Evolutionary conservation across 2,329 filamentous ascomycete species (phyloP), one percentile per base, ranked within the genome.

Genomic region (Xylaria arbuscula): DNA sequence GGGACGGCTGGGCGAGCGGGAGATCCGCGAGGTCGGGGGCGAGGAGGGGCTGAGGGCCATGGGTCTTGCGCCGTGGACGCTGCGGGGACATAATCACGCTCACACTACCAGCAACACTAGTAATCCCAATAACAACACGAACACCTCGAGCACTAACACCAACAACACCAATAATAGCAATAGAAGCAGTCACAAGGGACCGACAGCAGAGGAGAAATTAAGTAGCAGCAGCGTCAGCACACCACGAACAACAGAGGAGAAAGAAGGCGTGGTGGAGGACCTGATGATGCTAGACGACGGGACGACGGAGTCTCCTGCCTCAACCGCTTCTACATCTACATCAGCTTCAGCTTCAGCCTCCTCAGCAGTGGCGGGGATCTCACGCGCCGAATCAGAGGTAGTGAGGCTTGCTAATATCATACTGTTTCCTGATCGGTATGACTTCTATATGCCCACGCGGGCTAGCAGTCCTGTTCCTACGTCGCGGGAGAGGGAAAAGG

Each of bases 381-480:
- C 79, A 10, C 77, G 80, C 32, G 83, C 83, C 2, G 85, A 87
- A 76, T 81, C 82, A 2, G 85, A 88, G 73, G 83, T 88, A 0
- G 82, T 87, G 13, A 78, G 84, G 45, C 78, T 88, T 45, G 85
- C 86, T 24, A 88, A 88, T 73, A 86, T 86, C 62, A 88, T 88
- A 61, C 76, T 88, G 34, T 88, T 88, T 70, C 86, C 86, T 2
- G 85, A 87, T 68, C 79, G 81, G 17, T 86, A 83, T 69, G 82
- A 83, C 72, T 83, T 84, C 66, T 84, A 83, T 73, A 83, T 83
- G 79, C 80, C 81, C 13, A 83, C 80, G 62, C 60, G 77, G 2
- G 74, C 75, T 40, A 77, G 76, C 65, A 77, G 74, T 62, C 76
- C 76, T 0, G 72, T 69, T n/a, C 72, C 72, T 0, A 32, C 65